A percentile compares a stretch with the other conserved stretches of the same genome.
phyloP scores from a whole-genome alignment of 2,329 filamentous ascomycete species.

The Colletotrichum tamarilloi region DNA sequence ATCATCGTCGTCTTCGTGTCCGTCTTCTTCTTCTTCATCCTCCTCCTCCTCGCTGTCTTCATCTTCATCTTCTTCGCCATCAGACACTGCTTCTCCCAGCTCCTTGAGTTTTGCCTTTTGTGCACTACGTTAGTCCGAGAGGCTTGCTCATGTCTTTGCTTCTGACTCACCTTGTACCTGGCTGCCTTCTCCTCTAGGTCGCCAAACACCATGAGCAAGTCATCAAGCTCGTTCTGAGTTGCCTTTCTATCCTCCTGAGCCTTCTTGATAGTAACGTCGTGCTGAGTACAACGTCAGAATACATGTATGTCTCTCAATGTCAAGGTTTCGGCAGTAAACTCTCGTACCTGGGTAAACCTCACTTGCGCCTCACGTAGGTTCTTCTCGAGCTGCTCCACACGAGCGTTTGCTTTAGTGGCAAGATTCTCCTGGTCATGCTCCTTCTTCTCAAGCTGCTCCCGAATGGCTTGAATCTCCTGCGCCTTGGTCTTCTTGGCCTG shows the following conservation, averaged over 20 bases:
- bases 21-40: constrained; percentile 54
- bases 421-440: constrained; percentile 56
- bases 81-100: constrained; percentile 78
- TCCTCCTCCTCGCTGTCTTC: constrained; percentile 59
- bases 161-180: constrained; percentile 75
- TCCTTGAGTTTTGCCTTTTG: constrained; percentile 68
- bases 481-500: constrained; percentile 70
- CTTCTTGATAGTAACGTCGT: constrained; percentile 49
- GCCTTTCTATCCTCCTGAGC: constrained; percentile 72
- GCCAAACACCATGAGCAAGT: constrained; percentile 83
- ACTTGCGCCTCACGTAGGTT: constrained; percentile 44
- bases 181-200: constrained; percentile 82
- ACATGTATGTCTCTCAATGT: neutral
- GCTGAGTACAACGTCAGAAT: constrained; percentile 39
- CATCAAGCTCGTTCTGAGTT: constrained; percentile 80
- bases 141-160: neutral
- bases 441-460: constrained; percentile 48
- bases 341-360: constrained; percentile 34
- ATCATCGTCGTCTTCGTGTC: constrained; percentile 41
- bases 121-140: constrained; percentile 26
- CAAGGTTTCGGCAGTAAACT: neutral
- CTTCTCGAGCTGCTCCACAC: constrained; percentile 42
- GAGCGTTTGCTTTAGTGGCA: constrained; percentile 49
- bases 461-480: constrained; percentile 68
- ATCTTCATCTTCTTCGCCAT: constrained; percentile 75